Conservation (phyloP, 805 yeast genomes). For the Cephaloascus fragrans region DNA sequence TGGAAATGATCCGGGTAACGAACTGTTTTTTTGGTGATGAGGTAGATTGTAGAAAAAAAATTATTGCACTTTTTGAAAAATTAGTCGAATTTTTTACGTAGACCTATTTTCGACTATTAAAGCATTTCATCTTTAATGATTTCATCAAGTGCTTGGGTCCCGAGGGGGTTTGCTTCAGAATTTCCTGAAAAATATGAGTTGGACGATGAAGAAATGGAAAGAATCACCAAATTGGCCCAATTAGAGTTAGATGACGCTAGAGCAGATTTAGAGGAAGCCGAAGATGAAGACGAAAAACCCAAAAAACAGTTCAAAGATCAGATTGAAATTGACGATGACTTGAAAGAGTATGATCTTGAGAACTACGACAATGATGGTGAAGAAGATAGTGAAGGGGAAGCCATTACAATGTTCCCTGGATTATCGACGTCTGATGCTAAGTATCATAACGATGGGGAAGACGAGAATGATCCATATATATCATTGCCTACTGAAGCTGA, state of each 20-base stretch:
- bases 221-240: conserved; percentile 80
- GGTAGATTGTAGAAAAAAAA: neutral
- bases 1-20: neutral
- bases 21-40: neutral
- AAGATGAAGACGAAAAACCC: conserved; percentile 15
- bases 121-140: no score
- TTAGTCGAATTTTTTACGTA: no score
- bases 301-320: conserved; percentile 32
- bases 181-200: conserved; percentile 84
- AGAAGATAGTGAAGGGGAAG: conserved; percentile 43
- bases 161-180: conserved; percentile 90
- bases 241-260: conserved; percentile 72
- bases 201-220: conserved; percentile 85
- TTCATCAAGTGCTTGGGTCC: conserved; percentile 92
- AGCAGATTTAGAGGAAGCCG: conserved; percentile 47
- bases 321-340: conserved; percentile 67
- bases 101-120: no score
- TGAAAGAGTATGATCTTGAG: conserved; percentile 82
- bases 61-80: no score
- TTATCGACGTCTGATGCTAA: conserved; percentile 48
- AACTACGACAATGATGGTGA: conserved; percentile 66
- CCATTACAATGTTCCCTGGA: conserved; percentile 64
- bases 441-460: conserved; percentile 37
- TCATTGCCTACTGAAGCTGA: conserved; percentile 57
- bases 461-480: conserved; percentile 48